phyloP scores from a whole-genome alignment of 176 grass and related monocot species.

The Carex cristatella region DNA sequence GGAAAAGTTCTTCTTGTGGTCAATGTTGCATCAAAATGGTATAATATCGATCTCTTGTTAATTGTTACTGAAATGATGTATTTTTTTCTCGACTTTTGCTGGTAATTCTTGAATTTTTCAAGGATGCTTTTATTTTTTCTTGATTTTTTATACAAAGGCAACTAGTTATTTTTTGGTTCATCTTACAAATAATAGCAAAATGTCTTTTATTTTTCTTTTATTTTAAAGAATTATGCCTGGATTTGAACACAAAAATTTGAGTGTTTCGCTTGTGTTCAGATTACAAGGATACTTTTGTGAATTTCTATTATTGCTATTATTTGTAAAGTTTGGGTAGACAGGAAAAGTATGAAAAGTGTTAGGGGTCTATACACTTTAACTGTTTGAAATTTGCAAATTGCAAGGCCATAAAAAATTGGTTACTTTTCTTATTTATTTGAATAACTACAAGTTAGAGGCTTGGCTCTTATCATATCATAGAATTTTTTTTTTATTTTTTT shows the following conservation, averaged over 20 bases:
- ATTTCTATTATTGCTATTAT: neutral
- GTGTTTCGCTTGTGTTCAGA: neutral
- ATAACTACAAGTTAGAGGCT: neutral
- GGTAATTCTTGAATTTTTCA: neutral
- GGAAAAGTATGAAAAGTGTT: neutral
- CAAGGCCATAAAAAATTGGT: neutral
- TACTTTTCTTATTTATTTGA: neutral
- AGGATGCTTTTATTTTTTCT: neutral
- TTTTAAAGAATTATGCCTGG: too few species aligned
- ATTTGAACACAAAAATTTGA: neutral
- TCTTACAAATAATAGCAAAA: too few species aligned
- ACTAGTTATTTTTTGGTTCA: neutral
- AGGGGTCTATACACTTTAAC: neutral
- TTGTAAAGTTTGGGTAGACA: neutral
- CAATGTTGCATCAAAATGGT: slow-evolving; percentile 97
- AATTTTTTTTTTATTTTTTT: neutral
- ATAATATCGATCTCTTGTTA: neutral
- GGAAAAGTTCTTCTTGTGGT: slow-evolving; percentile 89
- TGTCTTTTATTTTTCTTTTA: too few species aligned
- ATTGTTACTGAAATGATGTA: neutral
- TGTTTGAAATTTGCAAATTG: neutral
- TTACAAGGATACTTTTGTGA: neutral
- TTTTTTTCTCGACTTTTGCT: slow-evolving; percentile 9
- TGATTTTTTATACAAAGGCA: neutral
- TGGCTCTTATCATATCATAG: neutral